These are phyloP conservation scores for Brassica napus DNA, from an alignment of 345 rosid genomes.

Conservation along the genomic window DNA sequence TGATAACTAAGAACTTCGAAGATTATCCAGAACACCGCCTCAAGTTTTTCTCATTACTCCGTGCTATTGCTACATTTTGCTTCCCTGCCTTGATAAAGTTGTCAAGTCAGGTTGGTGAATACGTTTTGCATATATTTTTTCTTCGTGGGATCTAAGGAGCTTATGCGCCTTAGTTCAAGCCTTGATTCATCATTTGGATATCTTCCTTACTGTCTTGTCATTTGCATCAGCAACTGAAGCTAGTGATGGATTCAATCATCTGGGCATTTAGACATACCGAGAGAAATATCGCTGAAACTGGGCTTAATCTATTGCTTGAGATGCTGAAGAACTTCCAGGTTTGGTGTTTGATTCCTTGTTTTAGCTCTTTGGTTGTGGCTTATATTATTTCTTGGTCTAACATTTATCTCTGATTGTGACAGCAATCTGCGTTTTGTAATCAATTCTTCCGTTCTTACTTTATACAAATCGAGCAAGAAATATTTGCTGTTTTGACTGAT, in stretches of 20 bases:
- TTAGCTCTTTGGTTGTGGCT: constrained; percentile 47
- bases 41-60: constrained; percentile 94
- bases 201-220: constrained; percentile 14
- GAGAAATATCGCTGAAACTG: constrained; percentile 98
- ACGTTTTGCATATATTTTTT: constrained; percentile 10
- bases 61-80: constrained; percentile 94
- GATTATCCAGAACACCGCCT: constrained; percentile 99
- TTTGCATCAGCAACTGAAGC: constrained; percentile 80
- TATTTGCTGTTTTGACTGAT: constrained; percentile 91
- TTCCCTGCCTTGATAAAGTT: constrained; percentile 88
- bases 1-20: constrained; percentile 98
- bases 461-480: constrained; percentile 78
- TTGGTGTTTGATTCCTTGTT: constrained; percentile 29
- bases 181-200: neutral
- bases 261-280: constrained; percentile 99
- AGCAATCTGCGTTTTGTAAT: constrained; percentile 90
- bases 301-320: constrained; percentile 84
- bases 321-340: constrained; percentile 96
- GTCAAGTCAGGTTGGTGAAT: constrained; percentile 82
- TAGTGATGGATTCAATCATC: constrained; percentile 97
- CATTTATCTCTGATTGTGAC: constrained; percentile 26
- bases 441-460: constrained; percentile 65
- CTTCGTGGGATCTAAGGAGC: constrained; percentile 3
- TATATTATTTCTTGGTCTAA: neutral
- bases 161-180: constrained; percentile 12